These are phyloP conservation scores for Huntiella savannae DNA, from an alignment of 2,329 filamentous ascomycete species.

Conservation along the genomic window DNA sequence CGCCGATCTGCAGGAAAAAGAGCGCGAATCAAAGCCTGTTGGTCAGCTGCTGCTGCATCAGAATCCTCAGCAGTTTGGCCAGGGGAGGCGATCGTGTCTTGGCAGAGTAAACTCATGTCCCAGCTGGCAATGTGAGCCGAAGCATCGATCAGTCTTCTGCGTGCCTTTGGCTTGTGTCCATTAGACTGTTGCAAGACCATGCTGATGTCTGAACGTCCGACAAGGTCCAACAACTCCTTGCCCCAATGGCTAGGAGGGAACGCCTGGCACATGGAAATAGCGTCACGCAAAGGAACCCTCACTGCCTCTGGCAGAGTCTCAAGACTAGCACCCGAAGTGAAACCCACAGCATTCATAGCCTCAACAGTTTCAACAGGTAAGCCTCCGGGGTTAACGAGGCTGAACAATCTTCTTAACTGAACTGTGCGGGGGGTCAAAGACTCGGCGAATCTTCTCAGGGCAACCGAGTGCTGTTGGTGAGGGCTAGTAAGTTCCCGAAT, in stretches of 20 bases:
- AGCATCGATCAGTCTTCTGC: constrained; percentile 23
- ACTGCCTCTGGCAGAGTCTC: constrained; percentile 75
- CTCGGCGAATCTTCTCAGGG: constrained; percentile 13
- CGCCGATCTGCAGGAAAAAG: constrained; percentile 86
- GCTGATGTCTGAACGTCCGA: constrained; percentile 67
- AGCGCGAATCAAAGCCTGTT: constrained; percentile 62
- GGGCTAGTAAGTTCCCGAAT: constrained; percentile 15
- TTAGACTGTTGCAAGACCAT: background rate
- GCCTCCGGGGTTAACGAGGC: constrained; percentile 27
- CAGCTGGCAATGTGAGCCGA: constrained; percentile 46
- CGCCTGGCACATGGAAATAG: constrained; percentile 68
- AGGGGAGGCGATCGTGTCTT: constrained; percentile 39
- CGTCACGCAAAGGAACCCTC: constrained; percentile 62
- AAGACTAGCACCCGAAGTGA: constrained; percentile 42
- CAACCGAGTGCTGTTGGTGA: background rate
- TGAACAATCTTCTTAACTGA: constrained; percentile 51
- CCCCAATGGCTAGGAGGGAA: constrained; percentile 63
- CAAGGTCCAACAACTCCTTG: constrained; percentile 48
- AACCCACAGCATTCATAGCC: constrained; percentile 49
- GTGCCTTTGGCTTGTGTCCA: background rate
- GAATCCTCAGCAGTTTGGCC: constrained; percentile 38
- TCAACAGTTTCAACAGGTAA: constrained; percentile 46
- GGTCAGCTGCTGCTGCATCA: constrained; percentile 65
- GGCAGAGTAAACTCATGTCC: constrained; percentile 64
- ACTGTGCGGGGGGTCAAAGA: constrained; percentile 44